phyloP scores from a whole-genome alignment of 129 eudicot species.

The Daucus carota region DNA sequence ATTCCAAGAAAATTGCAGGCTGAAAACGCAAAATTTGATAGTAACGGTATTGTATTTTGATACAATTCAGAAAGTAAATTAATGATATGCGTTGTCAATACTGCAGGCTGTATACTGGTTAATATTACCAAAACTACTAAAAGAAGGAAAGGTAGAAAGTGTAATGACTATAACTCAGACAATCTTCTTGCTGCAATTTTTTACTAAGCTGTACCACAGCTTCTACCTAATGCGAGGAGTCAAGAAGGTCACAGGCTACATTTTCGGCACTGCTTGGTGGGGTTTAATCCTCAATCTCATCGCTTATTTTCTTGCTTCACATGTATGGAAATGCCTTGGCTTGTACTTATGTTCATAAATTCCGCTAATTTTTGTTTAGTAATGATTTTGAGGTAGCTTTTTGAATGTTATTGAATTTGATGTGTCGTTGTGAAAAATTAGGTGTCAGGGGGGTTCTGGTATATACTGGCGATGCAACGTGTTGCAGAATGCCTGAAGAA shows the following conservation, averaged over 20 bases:
- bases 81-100: no score
- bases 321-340: slow-evolving; percentile 31
- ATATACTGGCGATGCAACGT: slow-evolving; percentile 34
- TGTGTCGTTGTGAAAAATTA: slow-evolving; percentile 8
- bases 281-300: slow-evolving; percentile 41
- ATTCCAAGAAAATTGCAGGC: no score
- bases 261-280: slow-evolving; percentile 63
- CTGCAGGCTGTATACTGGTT: slow-evolving; percentile 52
- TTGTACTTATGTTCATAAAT: no score
- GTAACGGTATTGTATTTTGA: no score
- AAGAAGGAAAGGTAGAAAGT: slow-evolving; percentile 35
- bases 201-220: slow-evolving; percentile 49
- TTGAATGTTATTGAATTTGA: neutral
- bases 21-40: no score
- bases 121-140: slow-evolving; percentile 42
- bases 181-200: slow-evolving; percentile 39
- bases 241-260: slow-evolving; percentile 47
- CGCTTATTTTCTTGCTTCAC: slow-evolving; percentile 53
- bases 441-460: slow-evolving; percentile 58
- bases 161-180: slow-evolving; percentile 31
- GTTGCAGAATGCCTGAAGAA: slow-evolving; percentile 34
- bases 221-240: slow-evolving; percentile 34
- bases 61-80: no score
- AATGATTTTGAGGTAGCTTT: no score
- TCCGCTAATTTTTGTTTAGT: no score